These are phyloP conservation scores for Amphicarpaea edgeworthii DNA, from an alignment of 306 rosid species.

Conservation along the genomic window DNA sequence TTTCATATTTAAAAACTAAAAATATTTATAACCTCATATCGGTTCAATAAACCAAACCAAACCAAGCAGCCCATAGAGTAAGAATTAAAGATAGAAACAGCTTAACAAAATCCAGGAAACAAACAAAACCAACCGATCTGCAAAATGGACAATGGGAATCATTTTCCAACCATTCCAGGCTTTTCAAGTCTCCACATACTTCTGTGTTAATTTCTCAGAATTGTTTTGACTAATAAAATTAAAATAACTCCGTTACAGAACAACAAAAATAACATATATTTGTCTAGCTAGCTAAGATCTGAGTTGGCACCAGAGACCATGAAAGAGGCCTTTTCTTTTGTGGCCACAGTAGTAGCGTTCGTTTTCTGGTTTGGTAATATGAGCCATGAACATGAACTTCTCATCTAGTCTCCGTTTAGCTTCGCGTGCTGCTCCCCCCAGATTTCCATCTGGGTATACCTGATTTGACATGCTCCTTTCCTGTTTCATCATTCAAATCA, in stretches of 20 bases:
- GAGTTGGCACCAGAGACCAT: constrained; percentile 18
- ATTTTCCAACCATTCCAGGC: too few relatives aligned
- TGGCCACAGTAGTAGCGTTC: constrained; percentile 35
- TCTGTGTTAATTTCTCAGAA: too few relatives aligned
- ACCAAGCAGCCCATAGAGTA: neutral
- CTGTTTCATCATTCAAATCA: constrained; percentile 37
- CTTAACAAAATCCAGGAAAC: neutral
- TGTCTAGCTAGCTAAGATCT: too few relatives aligned
- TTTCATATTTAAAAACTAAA: too few relatives aligned
- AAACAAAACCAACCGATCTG: neutral
- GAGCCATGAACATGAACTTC: constrained; percentile 61
- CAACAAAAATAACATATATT: too few relatives aligned
- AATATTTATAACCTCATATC: too few relatives aligned
- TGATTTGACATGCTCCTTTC: constrained; percentile 51
- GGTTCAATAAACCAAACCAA: too few relatives aligned
- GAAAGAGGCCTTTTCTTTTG: constrained; percentile 15
- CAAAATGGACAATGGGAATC: neutral
- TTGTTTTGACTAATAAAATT: too few relatives aligned
- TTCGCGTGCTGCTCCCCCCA: constrained; percentile 71
- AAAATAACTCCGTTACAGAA: too few relatives aligned
- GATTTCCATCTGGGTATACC: constrained; percentile 55
- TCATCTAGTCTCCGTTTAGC: constrained; percentile 86
- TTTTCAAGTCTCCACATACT: too few relatives aligned
- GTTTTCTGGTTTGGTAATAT: constrained; percentile 44
- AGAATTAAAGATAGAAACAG: neutral